A percentile compares a stretch with the other conserved stretches of the same genome.
phyloP scores from a whole-genome alignment of 352 stramenopile genomes.

The Globisporangium emineosum region DNA sequence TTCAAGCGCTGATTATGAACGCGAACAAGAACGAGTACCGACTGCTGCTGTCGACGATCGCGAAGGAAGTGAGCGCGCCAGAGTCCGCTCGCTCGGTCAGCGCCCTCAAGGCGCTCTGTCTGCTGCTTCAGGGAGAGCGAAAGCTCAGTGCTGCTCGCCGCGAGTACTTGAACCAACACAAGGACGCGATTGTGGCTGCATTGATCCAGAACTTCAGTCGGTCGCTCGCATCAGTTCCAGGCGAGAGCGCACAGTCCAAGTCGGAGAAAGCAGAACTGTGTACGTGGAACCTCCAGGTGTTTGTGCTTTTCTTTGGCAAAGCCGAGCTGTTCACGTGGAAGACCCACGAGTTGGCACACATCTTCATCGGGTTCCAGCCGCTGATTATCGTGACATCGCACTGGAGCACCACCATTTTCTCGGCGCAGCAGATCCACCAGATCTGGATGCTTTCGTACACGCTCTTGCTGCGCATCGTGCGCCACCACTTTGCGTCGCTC shows the following conservation, averaged over 20 bases:
- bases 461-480: slow-evolving; percentile 70
- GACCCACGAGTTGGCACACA: slow-evolving; percentile 59
- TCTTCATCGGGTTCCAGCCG: slow-evolving; percentile 67
- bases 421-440: slow-evolving; percentile 45
- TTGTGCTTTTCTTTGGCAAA: slow-evolving; percentile 74
- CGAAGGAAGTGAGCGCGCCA: slow-evolving; percentile 44
- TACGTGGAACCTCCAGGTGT: slow-evolving; percentile 55
- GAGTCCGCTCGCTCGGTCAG: slow-evolving; percentile 42
- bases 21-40: slow-evolving; percentile 72
- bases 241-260: not conserved
- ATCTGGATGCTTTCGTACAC: slow-evolving; percentile 80
- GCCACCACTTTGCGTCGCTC: slow-evolving; percentile 71
- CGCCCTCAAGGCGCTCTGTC: slow-evolving; percentile 46
- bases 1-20: slow-evolving; percentile 46
- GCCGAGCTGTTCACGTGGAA: slow-evolving; percentile 81
- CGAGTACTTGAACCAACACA: slow-evolving; percentile 45
- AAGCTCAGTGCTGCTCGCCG: slow-evolving; percentile 54
- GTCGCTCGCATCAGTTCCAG: slow-evolving; percentile 23
- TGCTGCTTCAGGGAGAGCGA: slow-evolving; percentile 57
- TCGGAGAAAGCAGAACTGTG: slow-evolving; percentile 21
- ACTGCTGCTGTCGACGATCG: slow-evolving; percentile 55
- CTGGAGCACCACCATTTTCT: slow-evolving; percentile 19
- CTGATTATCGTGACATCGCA: slow-evolving; percentile 35
- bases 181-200: slow-evolving; percentile 41
- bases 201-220: slow-evolving; percentile 47